These are phyloP conservation scores for Phytomonas sp. DNA, from an alignment of 208 protist species.

Conservation along the genomic window DNA sequence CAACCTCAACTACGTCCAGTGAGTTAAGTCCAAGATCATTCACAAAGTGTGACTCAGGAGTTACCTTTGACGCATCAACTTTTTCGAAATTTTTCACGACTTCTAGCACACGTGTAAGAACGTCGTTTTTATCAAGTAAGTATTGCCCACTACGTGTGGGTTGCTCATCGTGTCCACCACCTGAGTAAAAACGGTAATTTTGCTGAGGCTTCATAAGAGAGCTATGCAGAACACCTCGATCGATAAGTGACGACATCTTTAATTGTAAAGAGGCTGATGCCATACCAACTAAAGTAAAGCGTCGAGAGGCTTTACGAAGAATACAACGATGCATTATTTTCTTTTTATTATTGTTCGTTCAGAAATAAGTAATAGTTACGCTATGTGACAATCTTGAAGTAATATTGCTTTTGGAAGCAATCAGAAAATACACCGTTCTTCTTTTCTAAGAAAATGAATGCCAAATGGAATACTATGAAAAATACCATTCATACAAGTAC, in stretches of 20 bases:
- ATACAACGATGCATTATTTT: conserved; percentile 22
- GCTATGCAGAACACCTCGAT: conserved; percentile 2
- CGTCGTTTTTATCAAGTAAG: conserved; percentile 89
- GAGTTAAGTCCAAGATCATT: conserved; percentile 95
- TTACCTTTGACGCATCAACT: conserved; percentile 89
- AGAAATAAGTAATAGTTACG: conserved; percentile 3
- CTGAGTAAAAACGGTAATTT: conserved; percentile 46
- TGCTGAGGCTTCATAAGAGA: conserved; percentile 2
- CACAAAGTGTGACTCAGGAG: conserved; percentile 88
- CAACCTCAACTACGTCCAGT: conserved; percentile 93
- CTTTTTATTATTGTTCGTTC: conserved; percentile 1
- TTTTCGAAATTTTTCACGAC: conserved; percentile 96
- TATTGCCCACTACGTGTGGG: conserved; percentile 75
- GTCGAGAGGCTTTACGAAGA: conserved; percentile 11
- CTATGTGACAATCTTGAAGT: conserved; percentile 1
- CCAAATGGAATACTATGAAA: not conserved
- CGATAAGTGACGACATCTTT: not conserved
- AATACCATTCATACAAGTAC: not conserved
- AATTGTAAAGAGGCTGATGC: conserved; percentile 14
- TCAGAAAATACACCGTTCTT: not conserved
- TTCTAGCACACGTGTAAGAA: conserved; percentile 91
- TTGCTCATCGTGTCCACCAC: conserved; percentile 46
- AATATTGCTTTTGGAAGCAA: not conserved
- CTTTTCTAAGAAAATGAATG: not conserved
- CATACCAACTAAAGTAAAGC: conserved; percentile 10